Evolutionary conservation across 805 yeast genomes (phyloP).

Genomic region (Barnettozyma pratensis): DNA sequence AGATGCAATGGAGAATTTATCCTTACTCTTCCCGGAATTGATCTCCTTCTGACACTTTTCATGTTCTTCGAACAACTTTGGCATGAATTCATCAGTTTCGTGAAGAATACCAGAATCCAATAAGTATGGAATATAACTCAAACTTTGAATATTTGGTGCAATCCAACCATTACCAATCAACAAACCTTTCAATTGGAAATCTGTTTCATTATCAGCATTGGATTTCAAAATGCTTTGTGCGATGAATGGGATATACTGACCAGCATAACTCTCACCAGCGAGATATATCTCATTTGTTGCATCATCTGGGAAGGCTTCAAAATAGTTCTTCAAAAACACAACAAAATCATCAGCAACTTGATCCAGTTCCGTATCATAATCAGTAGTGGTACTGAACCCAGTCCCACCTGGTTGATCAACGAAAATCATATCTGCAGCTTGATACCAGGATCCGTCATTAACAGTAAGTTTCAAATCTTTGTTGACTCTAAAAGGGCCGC

Average conservation of each 20-base stretch:
- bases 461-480: conserved; percentile 38
- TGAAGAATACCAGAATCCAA: conserved; percentile 52
- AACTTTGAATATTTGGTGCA: conserved; percentile 79
- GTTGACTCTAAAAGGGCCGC: conserved; percentile 76
- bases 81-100: conserved; percentile 34
- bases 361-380: conserved; percentile 47
- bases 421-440: conserved; percentile 70
- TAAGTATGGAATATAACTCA: conserved; percentile 72
- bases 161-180: conserved; percentile 94
- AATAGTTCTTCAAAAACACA: conserved; percentile 61
- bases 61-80: conserved; percentile 41
- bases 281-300: conserved; percentile 56
- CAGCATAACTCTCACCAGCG: conserved; percentile 97
- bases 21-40: conserved; percentile 21
- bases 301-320: conserved; percentile 70
- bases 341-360: conserved; percentile 61
- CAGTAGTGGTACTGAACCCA: conserved; percentile 69
- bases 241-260: conserved; percentile 90
- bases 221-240: conserved; percentile 55
- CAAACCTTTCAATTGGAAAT: conserved; percentile 53
- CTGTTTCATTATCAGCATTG: conserved; percentile 27
- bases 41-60: conserved; percentile 57
- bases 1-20: conserved; percentile 27
- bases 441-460: conserved; percentile 82
- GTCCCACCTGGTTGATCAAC: conserved; percentile 96